Conservation (phyloP, 306 rosid genomes). For the Crataegus laevigata region DNA sequence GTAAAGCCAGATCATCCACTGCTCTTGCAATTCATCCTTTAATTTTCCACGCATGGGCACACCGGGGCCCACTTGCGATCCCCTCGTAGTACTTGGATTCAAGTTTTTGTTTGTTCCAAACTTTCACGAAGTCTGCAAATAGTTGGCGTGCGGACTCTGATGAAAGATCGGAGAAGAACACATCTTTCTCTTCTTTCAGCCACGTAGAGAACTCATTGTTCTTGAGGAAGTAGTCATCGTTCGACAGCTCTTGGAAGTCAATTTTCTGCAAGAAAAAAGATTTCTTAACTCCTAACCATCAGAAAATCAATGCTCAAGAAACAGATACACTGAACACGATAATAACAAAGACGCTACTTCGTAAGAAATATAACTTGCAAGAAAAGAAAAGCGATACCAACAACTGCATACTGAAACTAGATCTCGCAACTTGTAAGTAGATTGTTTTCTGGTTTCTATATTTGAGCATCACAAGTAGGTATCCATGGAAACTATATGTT, state of each 20-base stretch:
- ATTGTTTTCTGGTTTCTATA: not conserved
- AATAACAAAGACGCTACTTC: not conserved
- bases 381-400: not conserved
- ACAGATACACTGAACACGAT: not conserved
- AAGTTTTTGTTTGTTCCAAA: constrained; percentile 67
- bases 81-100: constrained; percentile 75
- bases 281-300: not conserved
- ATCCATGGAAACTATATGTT: not conserved
- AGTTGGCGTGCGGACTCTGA: constrained; percentile 62
- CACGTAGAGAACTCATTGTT: constrained; percentile 87
- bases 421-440: too few relatives aligned
- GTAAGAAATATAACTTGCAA: not conserved
- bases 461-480: not conserved
- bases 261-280: constrained; percentile 26
- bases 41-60: constrained; percentile 78
- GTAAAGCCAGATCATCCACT: not conserved
- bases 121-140: constrained; percentile 62
- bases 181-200: constrained; percentile 81
- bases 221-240: constrained; percentile 78
- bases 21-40: constrained; percentile 25
- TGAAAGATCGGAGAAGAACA: constrained; percentile 77
- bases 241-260: constrained; percentile 56
- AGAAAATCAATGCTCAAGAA: not conserved
- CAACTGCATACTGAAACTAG: not conserved
- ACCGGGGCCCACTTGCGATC: constrained; percentile 66